phyloP scores from a whole-genome alignment of 2,329 filamentous ascomycete genomes.

The Verticillium tricorpus region DNA sequence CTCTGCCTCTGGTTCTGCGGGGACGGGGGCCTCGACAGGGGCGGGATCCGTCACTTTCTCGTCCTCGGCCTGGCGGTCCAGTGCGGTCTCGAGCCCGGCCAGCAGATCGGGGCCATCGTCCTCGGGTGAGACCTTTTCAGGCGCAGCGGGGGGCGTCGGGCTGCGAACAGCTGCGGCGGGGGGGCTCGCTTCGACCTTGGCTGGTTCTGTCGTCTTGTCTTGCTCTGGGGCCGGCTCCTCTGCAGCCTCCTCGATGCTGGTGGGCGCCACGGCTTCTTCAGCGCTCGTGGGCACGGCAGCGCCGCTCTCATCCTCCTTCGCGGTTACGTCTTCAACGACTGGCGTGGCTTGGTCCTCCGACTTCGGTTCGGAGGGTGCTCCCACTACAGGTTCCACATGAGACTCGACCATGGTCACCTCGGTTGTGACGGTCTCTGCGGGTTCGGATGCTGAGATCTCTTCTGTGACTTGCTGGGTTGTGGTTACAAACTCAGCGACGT shows the following conservation, averaged over 20 bases:
- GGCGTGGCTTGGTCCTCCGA: slow-evolving; percentile 1
- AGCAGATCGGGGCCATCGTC: slow-evolving; percentile 13
- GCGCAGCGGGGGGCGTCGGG: not conserved
- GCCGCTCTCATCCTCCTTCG: slow-evolving; percentile 1
- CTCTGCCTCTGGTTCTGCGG: slow-evolving; percentile 3
- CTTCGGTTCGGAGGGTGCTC: not conserved
- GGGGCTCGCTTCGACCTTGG: not conserved
- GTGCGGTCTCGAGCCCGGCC: slow-evolving; percentile 11
- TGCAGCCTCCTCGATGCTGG: not conserved
- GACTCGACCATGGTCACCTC: not conserved
- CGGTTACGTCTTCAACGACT: not conserved
- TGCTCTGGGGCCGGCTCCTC: not conserved
- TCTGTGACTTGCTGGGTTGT: not conserved
- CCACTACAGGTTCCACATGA: not conserved
- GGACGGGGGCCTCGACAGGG: not conserved
- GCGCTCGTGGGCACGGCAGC: not conserved
- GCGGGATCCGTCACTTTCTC: not conserved
- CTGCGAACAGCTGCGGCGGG: not conserved
- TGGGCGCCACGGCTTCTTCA: not conserved
- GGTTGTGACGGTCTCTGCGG: not conserved
- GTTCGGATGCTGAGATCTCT: not conserved
- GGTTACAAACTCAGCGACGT: not conserved
- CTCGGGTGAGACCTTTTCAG: not conserved
- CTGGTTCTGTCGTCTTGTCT: not conserved
- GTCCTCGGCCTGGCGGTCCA: slow-evolving; percentile 9